Evolutionary conservation across 2,329 filamentous ascomycete species (phyloP).

Genomic region (Tolypocladium cylindrosporum): DNA sequence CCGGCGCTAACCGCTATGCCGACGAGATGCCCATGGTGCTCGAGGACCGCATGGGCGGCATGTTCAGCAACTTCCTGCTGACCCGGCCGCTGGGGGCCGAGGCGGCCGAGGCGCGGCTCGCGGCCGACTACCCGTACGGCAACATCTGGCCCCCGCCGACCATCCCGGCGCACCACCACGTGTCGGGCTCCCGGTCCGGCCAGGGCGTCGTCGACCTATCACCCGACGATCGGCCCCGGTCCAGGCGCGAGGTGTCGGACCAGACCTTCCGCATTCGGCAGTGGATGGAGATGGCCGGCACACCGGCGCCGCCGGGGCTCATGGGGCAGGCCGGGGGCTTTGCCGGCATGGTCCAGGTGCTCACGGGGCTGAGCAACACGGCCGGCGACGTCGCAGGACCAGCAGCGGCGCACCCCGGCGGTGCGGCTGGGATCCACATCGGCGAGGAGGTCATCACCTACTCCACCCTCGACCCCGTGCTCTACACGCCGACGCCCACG

Average conservation of each 20-base stretch:
- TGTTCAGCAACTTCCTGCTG: constrained; percentile 61
- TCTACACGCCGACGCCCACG: constrained; percentile 71
- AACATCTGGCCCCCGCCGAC: constrained; percentile 67
- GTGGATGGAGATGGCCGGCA: constrained; percentile 59
- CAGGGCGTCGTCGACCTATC: constrained; percentile 13
- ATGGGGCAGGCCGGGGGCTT: constrained; percentile 17
- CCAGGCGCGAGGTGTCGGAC: constrained; percentile 52
- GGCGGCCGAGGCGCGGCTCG: constrained; percentile 19
- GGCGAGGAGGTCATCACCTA: constrained; percentile 52
- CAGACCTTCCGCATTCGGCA: constrained; percentile 63
- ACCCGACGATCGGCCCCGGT: constrained; percentile 30
- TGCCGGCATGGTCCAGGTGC: constrained; percentile 9
- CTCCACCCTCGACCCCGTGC: constrained; percentile 57
- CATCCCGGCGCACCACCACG: constrained; percentile 54
- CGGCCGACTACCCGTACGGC: constrained; percentile 30
- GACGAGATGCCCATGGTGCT: constrained; percentile 44
- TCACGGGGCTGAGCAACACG: constrained; percentile 1
- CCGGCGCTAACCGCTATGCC: constrained; percentile 29
- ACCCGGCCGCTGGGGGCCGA: constrained; percentile 38
- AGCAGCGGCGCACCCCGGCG: constrained; percentile 3
- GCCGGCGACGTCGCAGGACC: background rate
- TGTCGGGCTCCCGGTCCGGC: constrained; percentile 22
- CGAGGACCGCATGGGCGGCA: constrained; percentile 31
- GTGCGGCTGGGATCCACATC: constrained; percentile 32
- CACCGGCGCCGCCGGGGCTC: constrained; percentile 14